Evolutionary conservation across 2,329 filamentous ascomycete genomes (phyloP), one percentile per base, ranked within the genome.

Genomic region (Grosmannia serpens): DNA sequence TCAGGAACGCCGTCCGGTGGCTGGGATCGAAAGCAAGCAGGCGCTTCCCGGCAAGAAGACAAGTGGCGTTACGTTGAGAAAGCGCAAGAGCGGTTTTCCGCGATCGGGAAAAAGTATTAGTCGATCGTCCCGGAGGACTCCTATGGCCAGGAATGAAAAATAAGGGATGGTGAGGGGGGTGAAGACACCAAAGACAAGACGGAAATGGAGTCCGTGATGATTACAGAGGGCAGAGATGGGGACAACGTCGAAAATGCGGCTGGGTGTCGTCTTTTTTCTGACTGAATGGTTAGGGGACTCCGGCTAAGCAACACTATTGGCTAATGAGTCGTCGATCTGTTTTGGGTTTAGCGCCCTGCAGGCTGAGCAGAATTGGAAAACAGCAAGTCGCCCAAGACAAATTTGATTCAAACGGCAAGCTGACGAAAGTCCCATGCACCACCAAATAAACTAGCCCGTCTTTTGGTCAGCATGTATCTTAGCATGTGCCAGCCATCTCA

Each of bases 211-310:
- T 60, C 47, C 58, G 58, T 57, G 55, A 59, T 56, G 56, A 35
- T 46, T 38, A n/a, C 35, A 52, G 38, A 53, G 31, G 27, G 57
- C 29, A 51, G 29, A 41, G 31, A 54, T 59, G 50, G 53, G 49
- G 55, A 59, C 52, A 55, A 62, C 57, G 59, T 60, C 52, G 58
- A 62, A 62, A 63, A 58, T 64, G 59, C 60, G 62, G 62, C 60
- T 61, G 59, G 60, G 56, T 26, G 38, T 26, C 55, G 55, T 59
- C 41, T 46, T 63, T 58, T 59, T 60, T 59, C 61, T 58, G 53
- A 59, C 62, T 64, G 59, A 47, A 57, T 56, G 53, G 49, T 49
- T 50, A 49, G 58, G 53, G 55, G 55, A 50, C 46, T 24, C 38
- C 47, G 46, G 56, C 55, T 26, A 50, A 29, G 53, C 55, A 15